Evolutionary conservation across 306 rosid species (phyloP), one percentile per base, ranked within the genome.

Genomic region (Glycine latifolia): DNA sequence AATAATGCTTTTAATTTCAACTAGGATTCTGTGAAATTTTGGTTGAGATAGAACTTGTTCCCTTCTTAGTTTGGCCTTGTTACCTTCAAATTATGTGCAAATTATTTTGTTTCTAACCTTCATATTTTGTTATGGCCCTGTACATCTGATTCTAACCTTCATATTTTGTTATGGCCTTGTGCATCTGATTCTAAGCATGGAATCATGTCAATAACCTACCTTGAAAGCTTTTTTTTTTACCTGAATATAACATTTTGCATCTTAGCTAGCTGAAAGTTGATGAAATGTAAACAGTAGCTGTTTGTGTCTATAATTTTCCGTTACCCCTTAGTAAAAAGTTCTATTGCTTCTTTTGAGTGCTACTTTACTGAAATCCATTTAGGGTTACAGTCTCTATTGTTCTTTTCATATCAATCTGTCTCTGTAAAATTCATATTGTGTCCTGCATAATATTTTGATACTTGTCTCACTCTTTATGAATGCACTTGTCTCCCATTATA

Each of bases 311-410:
- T 70, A 49, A 14, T 59, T 59, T 76, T 37, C 3, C 3, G 2
- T 41, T 3, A 6, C 53, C 47, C 11, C 2, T 5, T 8, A 62
- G 47, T 50, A 44, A 37, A 55, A 49, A 48, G 35, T 7, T 52
- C 2, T 67, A 52, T 7, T 55, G 69, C 43, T 8, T 39, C 81
- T 43, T 16, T 63, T 37, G 62, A 82, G 55, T 15, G 37, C 76
- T 56, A 20, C 66, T 74, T 75, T 62, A 68, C 44, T 79, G 73
- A 74, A 74, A 75, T 49, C 70, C 39, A 79, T n/a, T 10, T 52
- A 75, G 69, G 69, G 47, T 31, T 61, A n/a, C 15, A 60, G 70
- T 75, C 69, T 84, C 63, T 37, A 11, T 43, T 17, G 20, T 20
- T 20, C 20, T 60, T 31, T 76, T 59, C n/a, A 46, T 53, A 65